phyloP scores from a whole-genome alignment of 768 basidiomycete genomes.

The Amyloporia xantha region DNA sequence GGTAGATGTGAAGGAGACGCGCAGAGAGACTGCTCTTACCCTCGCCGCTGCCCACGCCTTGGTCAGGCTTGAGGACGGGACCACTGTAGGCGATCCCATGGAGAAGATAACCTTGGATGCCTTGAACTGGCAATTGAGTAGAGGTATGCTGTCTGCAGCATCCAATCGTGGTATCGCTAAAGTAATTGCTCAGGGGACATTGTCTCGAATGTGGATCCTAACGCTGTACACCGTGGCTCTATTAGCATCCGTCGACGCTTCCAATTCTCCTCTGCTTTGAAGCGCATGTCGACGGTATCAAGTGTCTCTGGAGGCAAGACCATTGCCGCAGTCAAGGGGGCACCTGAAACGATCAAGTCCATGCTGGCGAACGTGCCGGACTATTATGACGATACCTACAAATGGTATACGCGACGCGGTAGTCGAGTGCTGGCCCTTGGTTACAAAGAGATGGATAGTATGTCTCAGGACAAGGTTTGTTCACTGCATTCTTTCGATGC shows the following conservation, averaged over 20 bases:
- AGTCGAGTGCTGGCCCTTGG: constrained; percentile 92
- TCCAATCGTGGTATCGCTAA: background rate
- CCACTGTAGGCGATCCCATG: constrained; percentile 97
- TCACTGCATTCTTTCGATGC: background rate
- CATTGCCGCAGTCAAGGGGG: constrained; percentile 84
- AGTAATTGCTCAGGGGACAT: constrained; percentile 43
- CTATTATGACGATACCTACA: constrained; percentile 90
- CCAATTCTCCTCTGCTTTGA: constrained; percentile 96
- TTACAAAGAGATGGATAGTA: constrained; percentile 70
- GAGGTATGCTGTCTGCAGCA: constrained; percentile 35
- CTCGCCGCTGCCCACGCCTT: constrained; percentile 94
- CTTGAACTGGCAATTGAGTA: constrained; percentile 77
- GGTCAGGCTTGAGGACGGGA: constrained; percentile 90
- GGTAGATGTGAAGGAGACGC: constrained; percentile 70
- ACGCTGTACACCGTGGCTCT: constrained; percentile 49
- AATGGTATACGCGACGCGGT: constrained; percentile 88
- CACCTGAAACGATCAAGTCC: constrained; percentile 89
- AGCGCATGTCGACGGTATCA: constrained; percentile 93
- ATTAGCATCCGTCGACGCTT: constrained; percentile 84
- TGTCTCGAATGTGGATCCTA: constrained; percentile 49
- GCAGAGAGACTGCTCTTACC: constrained; percentile 74
- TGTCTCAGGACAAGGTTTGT: constrained; percentile 68
- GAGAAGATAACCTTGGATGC: constrained; percentile 94
- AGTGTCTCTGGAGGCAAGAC: constrained; percentile 53
- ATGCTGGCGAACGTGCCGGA: constrained; percentile 75